Conservation (phyloP, 2,329 filamentous ascomycete genomes). For the Aspergillus pseudoglaucus region DNA sequence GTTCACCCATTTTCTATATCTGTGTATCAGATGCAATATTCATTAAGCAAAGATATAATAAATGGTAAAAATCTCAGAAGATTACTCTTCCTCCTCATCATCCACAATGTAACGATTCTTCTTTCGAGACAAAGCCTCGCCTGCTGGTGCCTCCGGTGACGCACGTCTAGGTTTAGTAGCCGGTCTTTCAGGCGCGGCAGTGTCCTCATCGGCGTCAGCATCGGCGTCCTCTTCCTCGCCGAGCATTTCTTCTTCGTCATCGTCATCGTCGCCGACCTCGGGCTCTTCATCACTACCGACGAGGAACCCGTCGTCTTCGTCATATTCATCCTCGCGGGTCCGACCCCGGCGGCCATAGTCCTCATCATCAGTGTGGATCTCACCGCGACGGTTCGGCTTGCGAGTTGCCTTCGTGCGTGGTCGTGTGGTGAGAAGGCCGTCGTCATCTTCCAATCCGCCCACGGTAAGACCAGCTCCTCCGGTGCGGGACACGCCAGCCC, state of each 20-base stretch:
- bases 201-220: constrained; percentile 38
- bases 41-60: constrained; percentile 2
- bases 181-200: constrained; percentile 20
- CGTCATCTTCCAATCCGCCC: constrained; percentile 54
- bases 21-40: not conserved
- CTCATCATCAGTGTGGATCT: constrained; percentile 45
- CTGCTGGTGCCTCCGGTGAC: constrained; percentile 14
- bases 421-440: constrained; percentile 39
- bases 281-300: constrained; percentile 44
- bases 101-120: constrained; percentile 44
- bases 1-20: not conserved
- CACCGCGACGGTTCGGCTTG: constrained; percentile 39
- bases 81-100: constrained; percentile 43
- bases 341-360: constrained; percentile 40
- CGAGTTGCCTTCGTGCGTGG: constrained; percentile 33
- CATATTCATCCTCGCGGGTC: constrained; percentile 71
- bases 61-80: constrained; percentile 2
- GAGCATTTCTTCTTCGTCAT: constrained; percentile 36
- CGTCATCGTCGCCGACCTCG: constrained; percentile 40
- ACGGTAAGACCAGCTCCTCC: constrained; percentile 47
- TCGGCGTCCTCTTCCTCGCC: constrained; percentile 42
- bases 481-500: constrained; percentile 40
- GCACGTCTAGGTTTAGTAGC: constrained; percentile 4
- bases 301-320: constrained; percentile 75
- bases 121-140: constrained; percentile 36